phyloP scores from a whole-genome alignment of 345 rosid genomes.

The Gossypium longicalyx region DNA sequence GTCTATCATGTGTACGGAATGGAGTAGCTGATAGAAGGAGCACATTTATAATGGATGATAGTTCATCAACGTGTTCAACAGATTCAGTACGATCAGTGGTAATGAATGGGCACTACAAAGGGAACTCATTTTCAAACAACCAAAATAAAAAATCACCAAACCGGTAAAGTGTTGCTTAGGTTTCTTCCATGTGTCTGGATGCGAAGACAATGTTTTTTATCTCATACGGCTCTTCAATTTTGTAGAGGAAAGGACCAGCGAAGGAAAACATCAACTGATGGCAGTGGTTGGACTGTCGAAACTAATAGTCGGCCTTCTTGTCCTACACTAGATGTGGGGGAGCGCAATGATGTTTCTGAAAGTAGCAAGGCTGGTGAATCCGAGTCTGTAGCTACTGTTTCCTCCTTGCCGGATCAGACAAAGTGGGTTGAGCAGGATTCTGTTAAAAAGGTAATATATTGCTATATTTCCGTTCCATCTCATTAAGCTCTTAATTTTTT shows the following conservation, averaged over 20 bases:
- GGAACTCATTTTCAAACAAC: conserved; percentile 35
- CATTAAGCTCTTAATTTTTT: background rate
- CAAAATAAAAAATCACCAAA: conserved; percentile 43
- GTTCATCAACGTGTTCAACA: conserved; percentile 84
- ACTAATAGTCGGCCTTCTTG: conserved; percentile 40
- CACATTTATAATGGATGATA: conserved; percentile 67
- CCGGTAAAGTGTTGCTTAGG: conserved; percentile 37
- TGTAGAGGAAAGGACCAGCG: conserved; percentile 49
- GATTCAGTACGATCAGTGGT: conserved; percentile 68
- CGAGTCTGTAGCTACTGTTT: conserved; percentile 36
- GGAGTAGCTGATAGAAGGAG: conserved; percentile 58
- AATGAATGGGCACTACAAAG: conserved; percentile 53
- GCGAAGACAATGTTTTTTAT: conserved; percentile 8
- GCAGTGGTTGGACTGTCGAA: conserved; percentile 39
- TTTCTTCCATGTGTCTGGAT: background rate
- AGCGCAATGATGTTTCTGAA: conserved; percentile 41
- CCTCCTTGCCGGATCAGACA: conserved; percentile 30
- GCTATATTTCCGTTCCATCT: background rate
- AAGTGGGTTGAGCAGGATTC: conserved; percentile 34
- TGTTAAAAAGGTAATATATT: conserved; percentile 42
- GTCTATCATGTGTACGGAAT: conserved; percentile 51
- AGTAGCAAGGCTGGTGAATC: conserved; percentile 41
- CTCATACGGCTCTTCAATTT: conserved; percentile 15
- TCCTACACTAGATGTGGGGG: conserved; percentile 37
- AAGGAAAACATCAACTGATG: conserved; percentile 39